Base-by-base conservation (phyloP, 2,329 filamentous ascomycete genomes). In the Berkeleyomyces basicola region DNA sequence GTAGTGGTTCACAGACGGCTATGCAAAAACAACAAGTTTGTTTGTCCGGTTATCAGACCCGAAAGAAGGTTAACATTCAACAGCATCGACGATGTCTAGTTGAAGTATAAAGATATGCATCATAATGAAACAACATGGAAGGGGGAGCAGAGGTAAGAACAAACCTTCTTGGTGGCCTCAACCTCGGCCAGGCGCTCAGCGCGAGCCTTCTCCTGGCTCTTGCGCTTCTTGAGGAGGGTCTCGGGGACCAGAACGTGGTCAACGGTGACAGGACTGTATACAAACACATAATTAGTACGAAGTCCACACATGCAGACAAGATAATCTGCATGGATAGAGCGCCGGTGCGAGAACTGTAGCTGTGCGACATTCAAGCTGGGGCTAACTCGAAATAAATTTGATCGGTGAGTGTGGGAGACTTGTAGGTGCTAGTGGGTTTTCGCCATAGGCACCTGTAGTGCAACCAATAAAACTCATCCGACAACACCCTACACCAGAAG, bases 161-260 rank as follows among this genome's bases (percentile, higher is more conserved):
- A 76, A 77, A 97, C 93, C 82, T 89, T 83, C 82, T 93, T 93
- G 78, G 85, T 88, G 83, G 95, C 88, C 78, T 90, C 83, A 69
- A 84, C 76, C 73, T 88, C 88, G 69, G 87, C 82, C 70, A 82
- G 78, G 76, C 86, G 87, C 79, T 92, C 88, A 77, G 93, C 91
- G 77, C 91, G 88, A 76, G 91, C 90, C 86, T 96, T 96, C 86
- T 99, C 93, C 82, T 96, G 92, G 78, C 85, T 90, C 90, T 99
- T 99, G 82, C 93, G 89, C 90, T 99, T 99, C 88, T 99, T 99
- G 78, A 99, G 85, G 74, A 99, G 89, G 72, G 93, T 99, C 89
- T 99, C 93, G 71, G 93, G 93, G 75, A 97, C 90, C 77, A 97
- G 83, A 77, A 99, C 85, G 78, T 97, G 88, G 78, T 96, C 89